Evolutionary conservation across 345 rosid species (phyloP), one percentile per base, ranked within the genome.

Genomic region (Brassica incana): DNA sequence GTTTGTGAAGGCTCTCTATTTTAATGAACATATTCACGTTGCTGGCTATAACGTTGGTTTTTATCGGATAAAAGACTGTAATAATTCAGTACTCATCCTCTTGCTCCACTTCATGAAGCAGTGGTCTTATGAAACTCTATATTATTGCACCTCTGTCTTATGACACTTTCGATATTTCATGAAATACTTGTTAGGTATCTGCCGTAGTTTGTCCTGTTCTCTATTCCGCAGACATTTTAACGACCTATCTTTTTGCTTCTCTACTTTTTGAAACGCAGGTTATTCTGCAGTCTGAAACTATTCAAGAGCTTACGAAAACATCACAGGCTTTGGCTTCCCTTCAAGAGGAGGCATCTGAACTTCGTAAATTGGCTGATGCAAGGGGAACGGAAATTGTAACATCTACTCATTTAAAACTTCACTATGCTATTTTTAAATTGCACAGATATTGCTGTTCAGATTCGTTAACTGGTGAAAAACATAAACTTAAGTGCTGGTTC

Each of bases 271-370:
- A 67, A 72, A 61, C 18, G 43, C 90, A 95, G 99, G 98, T 95
- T 77, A 77, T 92, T 81, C 80, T 93, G 73, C 99, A 91, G 85
- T 91, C 99, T 20, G 99, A 93, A 85, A 90, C 99, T 63, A 95
- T 95, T 77, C 95, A 91, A 80, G 99, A 95, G 87, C 84, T 92
- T 81, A 87, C 92, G 11, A 91, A 86, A 85, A 90, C 97, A 56
- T 95, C 99, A 11, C 89, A 91, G 75, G 89, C 86, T 70, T 87
- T 91, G 86, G 87, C 90, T 71, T 68, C 81, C 25, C 83, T 93
- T 78, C 94, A 91, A 79, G 87, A 87, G 77, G 94, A 95, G 84
- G 88, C 90, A 67, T 87, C 89, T 77, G 91, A 85, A 65, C 85
- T 90, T 81, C 92, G 87, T 69, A 89, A 86, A 84, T 75, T 82